Evolutionary conservation across 805 yeast species (phyloP).

Genomic region (Ogataea naganishii): DNA sequence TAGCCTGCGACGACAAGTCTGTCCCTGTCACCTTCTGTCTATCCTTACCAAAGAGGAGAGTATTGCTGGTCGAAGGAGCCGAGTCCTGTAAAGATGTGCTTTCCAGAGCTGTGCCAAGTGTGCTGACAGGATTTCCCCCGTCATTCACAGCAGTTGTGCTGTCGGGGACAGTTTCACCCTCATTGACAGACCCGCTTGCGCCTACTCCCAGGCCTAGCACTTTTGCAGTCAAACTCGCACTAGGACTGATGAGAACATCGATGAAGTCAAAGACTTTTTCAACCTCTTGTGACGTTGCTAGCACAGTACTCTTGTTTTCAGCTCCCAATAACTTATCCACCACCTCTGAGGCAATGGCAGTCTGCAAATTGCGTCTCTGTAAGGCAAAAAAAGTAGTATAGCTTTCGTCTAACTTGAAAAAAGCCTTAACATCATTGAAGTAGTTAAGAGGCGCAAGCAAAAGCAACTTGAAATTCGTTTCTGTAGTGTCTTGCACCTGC

Average conservation of each 20-base stretch:
- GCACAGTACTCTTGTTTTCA: slow-evolving; percentile 26
- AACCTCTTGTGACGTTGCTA: slow-evolving; percentile 47
- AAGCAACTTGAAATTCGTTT: slow-evolving; percentile 35
- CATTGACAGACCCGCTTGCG: neutral
- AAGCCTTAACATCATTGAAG: slow-evolving; percentile 25
- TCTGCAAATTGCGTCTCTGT: slow-evolving; percentile 44
- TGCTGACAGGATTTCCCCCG: too few species aligned
- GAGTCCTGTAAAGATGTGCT: too few species aligned
- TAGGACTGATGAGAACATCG: slow-evolving; percentile 36
- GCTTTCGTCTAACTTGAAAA: slow-evolving; percentile 33
- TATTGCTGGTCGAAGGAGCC: slow-evolving; percentile 7
- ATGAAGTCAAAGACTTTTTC: slow-evolving; percentile 54
- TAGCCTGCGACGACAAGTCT: slow-evolving; percentile 26
- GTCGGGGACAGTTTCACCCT: too few species aligned
- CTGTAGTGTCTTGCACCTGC: slow-evolving; percentile 23
- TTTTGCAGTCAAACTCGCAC: slow-evolving; percentile 24
- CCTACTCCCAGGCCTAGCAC: slow-evolving; percentile 26
- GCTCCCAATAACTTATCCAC: slow-evolving; percentile 44
- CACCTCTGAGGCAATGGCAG: slow-evolving; percentile 50
- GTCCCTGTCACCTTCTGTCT: slow-evolving; percentile 9
- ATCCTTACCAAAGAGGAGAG: slow-evolving; percentile 19
- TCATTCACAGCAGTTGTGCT: too few species aligned
- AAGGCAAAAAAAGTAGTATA: slow-evolving; percentile 47
- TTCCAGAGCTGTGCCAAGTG: too few species aligned
- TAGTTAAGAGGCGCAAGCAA: slow-evolving; percentile 40